A percentile compares a stretch with the other conserved stretches of the same genome.
Conservation (phyloP, 257 asterid genomes). For the Buddleja alternifolia region DNA sequence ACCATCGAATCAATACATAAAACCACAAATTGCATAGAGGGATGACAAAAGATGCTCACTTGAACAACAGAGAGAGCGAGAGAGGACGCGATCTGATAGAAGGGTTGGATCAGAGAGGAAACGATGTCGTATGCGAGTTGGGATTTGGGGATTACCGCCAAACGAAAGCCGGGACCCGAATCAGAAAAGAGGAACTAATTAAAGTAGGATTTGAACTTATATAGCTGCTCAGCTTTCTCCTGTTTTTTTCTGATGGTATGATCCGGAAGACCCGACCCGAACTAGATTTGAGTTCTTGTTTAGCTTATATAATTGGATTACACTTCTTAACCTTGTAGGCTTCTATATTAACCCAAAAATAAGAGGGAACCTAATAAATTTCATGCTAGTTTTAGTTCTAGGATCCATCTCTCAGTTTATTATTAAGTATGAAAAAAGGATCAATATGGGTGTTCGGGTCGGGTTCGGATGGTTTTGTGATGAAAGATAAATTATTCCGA, state of each 20-base stretch:
- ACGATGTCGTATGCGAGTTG: constrained; percentile 33
- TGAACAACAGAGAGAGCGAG: constrained; percentile 16
- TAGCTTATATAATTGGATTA: too few relatives aligned
- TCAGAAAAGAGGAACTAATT: constrained; percentile 26
- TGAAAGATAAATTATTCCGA: too few relatives aligned
- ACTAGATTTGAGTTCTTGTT: too few relatives aligned
- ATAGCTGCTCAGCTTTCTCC: neutral
- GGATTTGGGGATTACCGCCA: constrained; percentile 34
- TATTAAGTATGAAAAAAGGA: too few relatives aligned
- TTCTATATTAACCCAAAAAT: too few relatives aligned
- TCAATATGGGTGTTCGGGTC: too few relatives aligned
- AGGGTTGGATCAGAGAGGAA: constrained; percentile 31
- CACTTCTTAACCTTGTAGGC: too few relatives aligned
- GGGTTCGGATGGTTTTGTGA: too few relatives aligned
- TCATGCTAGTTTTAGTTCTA: too few relatives aligned
- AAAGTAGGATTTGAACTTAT: constrained; percentile 24
- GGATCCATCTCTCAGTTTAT: too few relatives aligned
- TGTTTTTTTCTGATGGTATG: neutral
- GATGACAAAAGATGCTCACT: constrained; percentile 33
- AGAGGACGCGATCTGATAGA: constrained; percentile 38
- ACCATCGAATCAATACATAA: constrained; percentile 23
- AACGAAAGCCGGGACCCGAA: constrained; percentile 37
- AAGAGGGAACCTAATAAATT: too few relatives aligned
- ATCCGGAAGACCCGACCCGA: too few relatives aligned
- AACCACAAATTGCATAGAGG: constrained; percentile 26